Evolutionary conservation across 805 yeast genomes (phyloP), one percentile per base, ranked within the genome.

Genomic region (Metschnikowia santaceciliae): DNA sequence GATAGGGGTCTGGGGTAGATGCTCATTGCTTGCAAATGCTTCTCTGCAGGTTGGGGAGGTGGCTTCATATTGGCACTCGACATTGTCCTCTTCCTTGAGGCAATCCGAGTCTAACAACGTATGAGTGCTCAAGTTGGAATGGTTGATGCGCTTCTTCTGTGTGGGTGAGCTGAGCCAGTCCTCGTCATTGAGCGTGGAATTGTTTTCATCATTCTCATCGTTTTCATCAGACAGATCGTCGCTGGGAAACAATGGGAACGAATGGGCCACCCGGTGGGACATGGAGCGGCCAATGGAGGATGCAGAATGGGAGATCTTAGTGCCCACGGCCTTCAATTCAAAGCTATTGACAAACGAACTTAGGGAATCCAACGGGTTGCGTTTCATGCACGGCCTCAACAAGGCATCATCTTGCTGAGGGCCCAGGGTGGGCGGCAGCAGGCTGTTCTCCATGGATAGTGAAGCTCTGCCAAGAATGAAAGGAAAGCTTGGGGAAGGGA

Each of bases 1-100:
- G 48, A 72, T 62, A 34, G 61, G 39, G 6, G 72, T 63, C 51
- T 60, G 58, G 26, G 59, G 61, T 36, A 70, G 62, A 53, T 63
- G 68, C 20, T 71, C 69, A 54, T 69, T 68, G 53, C 67, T 72
- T 17, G 47, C 30, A 33, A 51, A 50, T 6, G 35, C 52, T 10
- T 33, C 10, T 22, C 19, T 34, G 33, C 26, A 20, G 8, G 22
- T 19, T 11, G 46, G 38, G 5, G 38, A 42, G 7, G 38, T 20
- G 41, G 40, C 32, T 1, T 36, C 47, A 13, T 22, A 35, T 17
- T 44, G 40, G 34, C 23, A 44, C 30, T 36, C 40, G 22, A 33
- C 22, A 13, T 32, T 19, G 13, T 34, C 32, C n/a, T 34, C 23
- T 11, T 34, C 47, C 17, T 44, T 36, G 33, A 36, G 32, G n/a